Base-by-base conservation (phyloP, 2,329 filamentous ascomycete species). In the Trichoderma hamatum region DNA sequence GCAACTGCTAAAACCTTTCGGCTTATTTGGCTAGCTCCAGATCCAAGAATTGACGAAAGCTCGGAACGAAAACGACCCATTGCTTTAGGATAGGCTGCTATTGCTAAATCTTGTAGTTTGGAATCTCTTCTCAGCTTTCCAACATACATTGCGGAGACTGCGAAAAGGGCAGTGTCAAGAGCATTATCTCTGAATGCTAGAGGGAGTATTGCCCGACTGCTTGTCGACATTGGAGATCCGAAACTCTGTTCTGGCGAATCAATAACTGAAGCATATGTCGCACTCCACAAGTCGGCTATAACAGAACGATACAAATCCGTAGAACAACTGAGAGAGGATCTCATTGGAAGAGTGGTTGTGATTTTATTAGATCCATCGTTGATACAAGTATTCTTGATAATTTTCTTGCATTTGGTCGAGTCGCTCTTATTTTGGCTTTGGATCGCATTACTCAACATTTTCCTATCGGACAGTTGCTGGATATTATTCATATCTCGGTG, bases 251-350 rank as follows among this genome's bases (percentile, higher is more conserved):
- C 56, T 26, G 16, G 5, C 24, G 56, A 26, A 43, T 39, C n/a
- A 13, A 14, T 19, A 28, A 1, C 5, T 10, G 56, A 26, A 10
- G 16, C 9, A 24, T 34, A 28, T 2, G 34, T 59, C 14, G 24
- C 56, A 43, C 5, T 26, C 56, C 34, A 59, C 9, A 59, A 34
- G 26, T 59, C 56, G 3, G 34, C 24, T 24, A 59, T 34, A 13
- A 39, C 34, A 39, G 56, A 59, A 39, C 56, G 56, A 59, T 43
- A 59, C 26, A 59, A 24, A 39, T 59, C 56, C 56, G 43, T 59
- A 19, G 56, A 59, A 3, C 56, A 43, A 34, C 16, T 14, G 14
- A 59, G 9, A 28, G 56, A 43, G 9, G 14, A 10, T 3, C 6
- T 24, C 10, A 59, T 39, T 28, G 56, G 24, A 16, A n/a, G 24